A percentile compares a stretch with the other conserved stretches of the same genome.
phyloP scores from a whole-genome alignment of 768 basidiomycete genomes.

The Podaxis mareebaensis region DNA sequence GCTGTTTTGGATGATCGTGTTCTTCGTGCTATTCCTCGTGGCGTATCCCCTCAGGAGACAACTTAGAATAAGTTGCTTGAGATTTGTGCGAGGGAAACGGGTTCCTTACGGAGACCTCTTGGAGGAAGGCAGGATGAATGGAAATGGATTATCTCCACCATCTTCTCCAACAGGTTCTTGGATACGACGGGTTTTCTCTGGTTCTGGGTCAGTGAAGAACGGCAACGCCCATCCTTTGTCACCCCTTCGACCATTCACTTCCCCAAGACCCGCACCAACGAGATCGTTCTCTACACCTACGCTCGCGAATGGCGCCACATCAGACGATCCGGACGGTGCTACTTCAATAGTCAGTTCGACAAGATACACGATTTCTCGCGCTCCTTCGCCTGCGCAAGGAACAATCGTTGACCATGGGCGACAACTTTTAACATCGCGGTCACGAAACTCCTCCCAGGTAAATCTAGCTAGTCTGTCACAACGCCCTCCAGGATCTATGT shows the following conservation, averaged over 20 bases:
- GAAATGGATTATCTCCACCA: slow-evolving; percentile 34
- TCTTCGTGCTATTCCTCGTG: slow-evolving; percentile 44
- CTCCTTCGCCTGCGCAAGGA: slow-evolving; percentile 47
- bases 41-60: slow-evolving; percentile 60
- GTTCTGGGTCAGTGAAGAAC: background rate
- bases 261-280: background rate
- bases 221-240: slow-evolving; percentile 13
- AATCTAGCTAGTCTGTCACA: slow-evolving; percentile 57
- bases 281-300: background rate
- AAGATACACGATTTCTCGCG: slow-evolving; percentile 42
- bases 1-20: slow-evolving; percentile 50
- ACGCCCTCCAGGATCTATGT: slow-evolving; percentile 29
- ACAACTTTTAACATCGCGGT: slow-evolving; percentile 53
- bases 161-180: slow-evolving; percentile 29
- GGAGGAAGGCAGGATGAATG: slow-evolving; percentile 49
- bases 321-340: slow-evolving; percentile 4
- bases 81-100: slow-evolving; percentile 40
- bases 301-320: too few species aligned
- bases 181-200: slow-evolving; percentile 35
- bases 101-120: slow-evolving; percentile 42
- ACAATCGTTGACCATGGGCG: slow-evolving; percentile 35
- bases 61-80: slow-evolving; percentile 47
- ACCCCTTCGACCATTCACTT: slow-evolving; percentile 17
- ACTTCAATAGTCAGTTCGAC: slow-evolving; percentile 34
- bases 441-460: slow-evolving; percentile 67